Evolutionary conservation across 345 rosid genomes (phyloP), one percentile per base, ranked within the genome.

Genomic region (Psidium guajava): DNA sequence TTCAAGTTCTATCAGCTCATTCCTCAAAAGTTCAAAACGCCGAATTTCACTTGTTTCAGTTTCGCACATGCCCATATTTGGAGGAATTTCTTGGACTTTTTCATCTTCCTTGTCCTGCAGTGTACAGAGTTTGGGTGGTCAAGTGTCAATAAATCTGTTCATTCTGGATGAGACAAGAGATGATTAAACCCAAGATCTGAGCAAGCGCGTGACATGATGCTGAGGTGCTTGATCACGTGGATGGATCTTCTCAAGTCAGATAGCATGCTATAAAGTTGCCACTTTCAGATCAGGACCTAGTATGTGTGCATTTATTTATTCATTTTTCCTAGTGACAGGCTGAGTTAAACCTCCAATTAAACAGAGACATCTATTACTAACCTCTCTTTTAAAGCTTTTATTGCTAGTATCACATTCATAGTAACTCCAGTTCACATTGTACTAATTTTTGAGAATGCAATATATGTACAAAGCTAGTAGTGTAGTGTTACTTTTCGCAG

Each of bases 1-100:
- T 90, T 97, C 99, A 83, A 97, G 98, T 91, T 97, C 98, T 84
- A 96, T 93, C 50, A 97, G 93, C 89, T 97, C 99, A 85, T 91
- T 96, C 90, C 96, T 93, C 49, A 97, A 87, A 86, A 93, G 88
- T 89, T 96, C 98, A 47, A 95, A 97, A 44, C 98, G 94, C 84
- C 75, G 90, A 64, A 97, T 92, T 86, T 95, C 98, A 91, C 86
- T 89, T 54, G 93, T 92, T 86, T 92, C 94, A 6, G 94, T 89
- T 83, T 88, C 91, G 49, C 75, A 83, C 84, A 87, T 83, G 87
- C 84, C 90, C 77, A 80, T 84, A 86, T 61, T 88, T 88, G 91
- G 85, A 83, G 85, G 86, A 49, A 84, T 87, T 87, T 87, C 87
- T 88, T 87, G 88, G 75, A 52, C 50, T 84, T 81, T 80, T 82